Evolutionary conservation across 805 yeast species (phyloP).

Genomic region (Crinitomyces ghanaensis): DNA sequence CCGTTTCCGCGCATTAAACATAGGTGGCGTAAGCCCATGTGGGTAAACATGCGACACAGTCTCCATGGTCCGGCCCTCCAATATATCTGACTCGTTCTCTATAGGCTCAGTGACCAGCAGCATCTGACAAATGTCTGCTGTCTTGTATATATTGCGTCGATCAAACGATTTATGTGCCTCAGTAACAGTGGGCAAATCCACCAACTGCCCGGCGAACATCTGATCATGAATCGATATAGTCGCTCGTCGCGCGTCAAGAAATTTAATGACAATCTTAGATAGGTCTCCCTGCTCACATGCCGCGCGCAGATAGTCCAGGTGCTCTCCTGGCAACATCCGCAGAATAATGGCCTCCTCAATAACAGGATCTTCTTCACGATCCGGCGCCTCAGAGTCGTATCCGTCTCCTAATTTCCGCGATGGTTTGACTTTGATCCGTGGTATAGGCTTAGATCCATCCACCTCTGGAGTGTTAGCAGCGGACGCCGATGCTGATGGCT

Average conservation of each 20-base stretch:
- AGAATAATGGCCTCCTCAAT: constrained; percentile 77
- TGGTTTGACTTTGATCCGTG: constrained; percentile 44
- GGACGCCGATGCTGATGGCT: too few species aligned
- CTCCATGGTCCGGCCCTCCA: constrained; percentile 20
- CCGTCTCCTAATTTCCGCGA: constrained; percentile 84
- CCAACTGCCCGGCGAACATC: constrained; percentile 68
- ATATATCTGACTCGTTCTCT: constrained; percentile 33
- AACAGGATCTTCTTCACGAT: constrained; percentile 87
- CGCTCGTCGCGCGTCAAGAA: constrained; percentile 76
- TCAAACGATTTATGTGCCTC: constrained; percentile 87
- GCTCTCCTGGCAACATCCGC: constrained; percentile 54
- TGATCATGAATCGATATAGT: constrained; percentile 58
- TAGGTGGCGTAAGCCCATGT: constrained; percentile 81
- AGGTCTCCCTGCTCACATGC: constrained; percentile 62
- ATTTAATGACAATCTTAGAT: constrained; percentile 59
- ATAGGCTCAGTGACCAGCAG: constrained; percentile 56
- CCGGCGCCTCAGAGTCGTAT: constrained; percentile 94
- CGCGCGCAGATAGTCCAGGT: constrained; percentile 59
- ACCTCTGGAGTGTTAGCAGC: too few species aligned
- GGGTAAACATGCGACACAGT: constrained; percentile 28
- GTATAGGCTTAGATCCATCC: too few species aligned
- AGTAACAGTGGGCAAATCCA: constrained; percentile 80
- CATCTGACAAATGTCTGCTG: constrained; percentile 79
- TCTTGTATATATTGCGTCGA: constrained; percentile 75
- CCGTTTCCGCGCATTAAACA: constrained; percentile 55